phyloP scores from a whole-genome alignment of 169 alveolate species.

The Plasmodium relictum region DNA sequence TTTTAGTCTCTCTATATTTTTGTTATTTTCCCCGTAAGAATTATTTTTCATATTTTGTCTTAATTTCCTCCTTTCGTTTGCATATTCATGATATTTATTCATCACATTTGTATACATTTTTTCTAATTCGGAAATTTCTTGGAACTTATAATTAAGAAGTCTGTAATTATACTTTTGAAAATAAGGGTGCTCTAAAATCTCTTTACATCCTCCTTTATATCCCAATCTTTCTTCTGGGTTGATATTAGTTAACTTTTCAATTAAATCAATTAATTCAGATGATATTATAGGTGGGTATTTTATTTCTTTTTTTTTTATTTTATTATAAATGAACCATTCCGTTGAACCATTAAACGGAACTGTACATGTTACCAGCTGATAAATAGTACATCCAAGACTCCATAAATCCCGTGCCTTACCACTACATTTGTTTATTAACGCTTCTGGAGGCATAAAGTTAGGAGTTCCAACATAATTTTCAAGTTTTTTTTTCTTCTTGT shows the following conservation, averaged over 20 bases:
- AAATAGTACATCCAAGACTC: slow-evolving; percentile 94
- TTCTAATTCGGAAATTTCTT: slow-evolving; percentile 40
- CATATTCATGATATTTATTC: slow-evolving; percentile 62
- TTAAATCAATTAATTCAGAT: slow-evolving; percentile 83
- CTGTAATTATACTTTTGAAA: slow-evolving; percentile 54
- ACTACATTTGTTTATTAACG: slow-evolving; percentile 89
- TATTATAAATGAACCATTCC: slow-evolving; percentile 83
- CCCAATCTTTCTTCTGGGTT: slow-evolving; percentile 85
- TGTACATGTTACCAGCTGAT: slow-evolving; percentile 90
- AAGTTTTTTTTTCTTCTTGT: slow-evolving; percentile 83
- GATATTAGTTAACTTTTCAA: slow-evolving; percentile 70
- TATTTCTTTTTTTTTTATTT: slow-evolving; percentile 72
- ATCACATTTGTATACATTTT: slow-evolving; percentile 48
- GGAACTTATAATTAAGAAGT: slow-evolving; percentile 57
- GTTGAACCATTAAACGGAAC: slow-evolving; percentile 87
- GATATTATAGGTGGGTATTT: slow-evolving; percentile 78
- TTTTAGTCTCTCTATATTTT: slow-evolving; percentile 22
- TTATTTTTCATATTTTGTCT: slow-evolving; percentile 24
- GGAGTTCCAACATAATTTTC: slow-evolving; percentile 94
- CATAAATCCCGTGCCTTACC: slow-evolving; percentile 92
- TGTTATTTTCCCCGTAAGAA: slow-evolving; percentile 28
- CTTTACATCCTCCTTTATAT: slow-evolving; percentile 69
- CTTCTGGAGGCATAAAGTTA: slow-evolving; percentile 95
- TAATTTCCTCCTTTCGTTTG: slow-evolving; percentile 52
- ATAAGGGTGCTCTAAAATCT: slow-evolving; percentile 78